A percentile compares a stretch with the other conserved stretches of the same genome.
Evolutionary conservation across 257 asterid genomes (phyloP).

Genomic region (Linaria vulgaris): DNA sequence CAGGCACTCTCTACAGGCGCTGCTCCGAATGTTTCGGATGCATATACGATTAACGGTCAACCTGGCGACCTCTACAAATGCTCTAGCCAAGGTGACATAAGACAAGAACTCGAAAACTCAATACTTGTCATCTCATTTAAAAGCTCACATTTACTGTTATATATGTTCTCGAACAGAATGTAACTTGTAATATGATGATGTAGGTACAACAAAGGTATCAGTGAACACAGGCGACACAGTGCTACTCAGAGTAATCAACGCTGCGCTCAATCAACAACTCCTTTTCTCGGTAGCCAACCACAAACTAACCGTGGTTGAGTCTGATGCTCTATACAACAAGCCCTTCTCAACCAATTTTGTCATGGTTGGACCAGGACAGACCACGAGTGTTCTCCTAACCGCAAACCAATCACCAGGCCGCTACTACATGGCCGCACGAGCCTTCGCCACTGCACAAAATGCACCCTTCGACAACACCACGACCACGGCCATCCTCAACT

Average conservation of each 20-base stretch:
- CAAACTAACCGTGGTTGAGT: slow-evolving; percentile 54
- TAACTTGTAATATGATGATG: slow-evolving; percentile 6
- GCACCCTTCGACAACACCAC: slow-evolving; percentile 65
- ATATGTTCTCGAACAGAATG: no score
- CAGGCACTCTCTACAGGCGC: slow-evolving; percentile 46
- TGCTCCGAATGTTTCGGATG: slow-evolving; percentile 52
- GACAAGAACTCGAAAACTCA: background rate
- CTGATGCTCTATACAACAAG: slow-evolving; percentile 54
- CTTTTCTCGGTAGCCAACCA: slow-evolving; percentile 64
- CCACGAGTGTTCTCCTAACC: slow-evolving; percentile 54
- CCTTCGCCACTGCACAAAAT: slow-evolving; percentile 45
- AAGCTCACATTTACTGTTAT: no score
- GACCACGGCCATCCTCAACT: slow-evolving; percentile 62
- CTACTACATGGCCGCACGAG: slow-evolving; percentile 58
- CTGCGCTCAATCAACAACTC: slow-evolving; percentile 69
- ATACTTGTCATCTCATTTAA: no score
- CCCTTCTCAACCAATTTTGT: slow-evolving; percentile 50
- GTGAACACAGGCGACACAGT: slow-evolving; percentile 53
- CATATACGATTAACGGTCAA: slow-evolving; percentile 50
- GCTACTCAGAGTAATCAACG: slow-evolving; percentile 61
- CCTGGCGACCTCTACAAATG: slow-evolving; percentile 56
- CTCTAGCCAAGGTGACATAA: slow-evolving; percentile 39
- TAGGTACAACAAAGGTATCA: slow-evolving; percentile 45
- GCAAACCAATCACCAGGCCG: slow-evolving; percentile 51
- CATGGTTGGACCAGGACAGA: slow-evolving; percentile 76